Evolutionary conservation across 805 yeast species (phyloP), one percentile per base, ranked within the genome.

Genomic region (Metschnikowia kofuensis): DNA sequence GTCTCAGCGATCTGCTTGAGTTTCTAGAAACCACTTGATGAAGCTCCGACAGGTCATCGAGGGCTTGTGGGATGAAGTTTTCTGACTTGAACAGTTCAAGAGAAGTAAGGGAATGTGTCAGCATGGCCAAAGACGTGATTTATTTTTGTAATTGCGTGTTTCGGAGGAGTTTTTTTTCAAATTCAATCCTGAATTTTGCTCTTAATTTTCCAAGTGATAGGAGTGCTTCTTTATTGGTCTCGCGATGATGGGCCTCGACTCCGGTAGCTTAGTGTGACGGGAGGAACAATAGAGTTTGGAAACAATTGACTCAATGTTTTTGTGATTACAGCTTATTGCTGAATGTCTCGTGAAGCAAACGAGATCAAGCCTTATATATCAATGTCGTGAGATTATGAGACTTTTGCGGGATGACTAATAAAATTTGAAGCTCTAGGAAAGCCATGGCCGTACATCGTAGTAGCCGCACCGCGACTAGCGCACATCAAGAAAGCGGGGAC

Each of bases 81-180:
- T 48, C 51, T 14, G 54, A 43, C 35, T 43, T 44, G 15, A 34
- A 21, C 49, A 45, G 50, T 30, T 42, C 47, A 34, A 36, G 34
- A 14, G 50, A 43, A 30, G 37, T 15, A 39, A 31, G 43, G 9
- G 53, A 48, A 27, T 35, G 44, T 26, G 16, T n/a, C 50, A 46
- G 50, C 52, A 51, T 42, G 21, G 21, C 21, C 4, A 21, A 4
- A 21, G 21, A 21, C 21, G 4, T 21, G 21, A 4, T 21, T 21
- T 21, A 3, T 21, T 21, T 21, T 21, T 21, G 4, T 21, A 21
- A 21, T 21, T 21, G 21, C 21, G 21, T 21, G 21, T 21, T 21
- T 21, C 4, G 21, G 21, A 21, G 21, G 21, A 21, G 21, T 21
- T 21, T 21, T 21, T 21, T 4, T 21, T 21, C 21, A 4, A 21